Base-by-base conservation (phyloP, 495 filamentous ascomycete species). In the Corynascus novoguineensis region DNA sequence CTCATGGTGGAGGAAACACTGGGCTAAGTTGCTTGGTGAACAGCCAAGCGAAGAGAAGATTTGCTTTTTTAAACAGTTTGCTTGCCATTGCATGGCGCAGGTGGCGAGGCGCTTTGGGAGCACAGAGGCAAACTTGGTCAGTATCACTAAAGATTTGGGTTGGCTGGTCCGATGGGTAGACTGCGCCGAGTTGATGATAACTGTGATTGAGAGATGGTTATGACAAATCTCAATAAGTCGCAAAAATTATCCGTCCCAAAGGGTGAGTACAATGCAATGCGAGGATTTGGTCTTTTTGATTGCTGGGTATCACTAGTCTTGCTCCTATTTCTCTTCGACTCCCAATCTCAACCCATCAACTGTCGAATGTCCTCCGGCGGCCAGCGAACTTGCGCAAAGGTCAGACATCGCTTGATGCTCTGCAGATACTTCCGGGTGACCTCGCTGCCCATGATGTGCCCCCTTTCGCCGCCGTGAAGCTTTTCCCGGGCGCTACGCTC, bases 371-470 rank as follows among this genome's bases (percentile, higher is more conserved):
- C 92, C 67, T 93, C 86, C 11, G 93, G 95, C 45, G 90, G 89
- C 93, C 93, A 98, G 62, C 93, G 82, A 21, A 91, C 89, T 76
- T 98, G 93, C 27, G 93, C 92, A 78, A 96, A 98, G 60, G 89
- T 96, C 63, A 98, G 71, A 68, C 92, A 97, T 50, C 93, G 78
- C 78, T 98, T 98, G 68, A 98, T 97, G 64, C 93, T 96, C 75
- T 98, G 93, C 58, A 98, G 71, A 61, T 90, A 96, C 76, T 97
- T 97, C 58, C 93, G 78, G 47, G 93, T 98, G 28, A 85, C 81
- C 75, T 98, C 93, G 68, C 97, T 92, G 58, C 90, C 91, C 83
- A 98, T 89, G 65, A 98, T 96, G 71, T 98, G 95, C 6, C 92
- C 93, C 59, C 90, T 82, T 66, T 91, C 86, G 61, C 89, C 91